Evolutionary conservation across 2,329 filamentous ascomycete species (phyloP).

Genomic region (Colletotrichum brevisporum): DNA sequence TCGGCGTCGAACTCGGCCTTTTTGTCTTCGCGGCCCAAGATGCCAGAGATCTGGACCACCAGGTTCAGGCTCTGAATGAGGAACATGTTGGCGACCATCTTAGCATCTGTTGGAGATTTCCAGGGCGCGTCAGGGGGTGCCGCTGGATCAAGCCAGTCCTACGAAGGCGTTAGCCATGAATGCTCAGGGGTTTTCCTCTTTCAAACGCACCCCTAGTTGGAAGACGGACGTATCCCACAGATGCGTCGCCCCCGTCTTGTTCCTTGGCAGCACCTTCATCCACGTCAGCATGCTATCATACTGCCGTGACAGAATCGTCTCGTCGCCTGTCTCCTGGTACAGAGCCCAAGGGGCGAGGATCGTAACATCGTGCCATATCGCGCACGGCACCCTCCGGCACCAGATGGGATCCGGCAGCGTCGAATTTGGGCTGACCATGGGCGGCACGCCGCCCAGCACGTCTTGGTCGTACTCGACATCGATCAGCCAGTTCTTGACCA

Average conservation of each 20-base stretch:
- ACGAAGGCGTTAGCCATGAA: too few relatives aligned
- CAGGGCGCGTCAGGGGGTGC: constrained; percentile 48
- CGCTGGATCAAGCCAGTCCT: constrained; percentile 51
- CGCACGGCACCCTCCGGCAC: constrained; percentile 40
- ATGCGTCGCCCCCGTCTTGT: constrained; percentile 10
- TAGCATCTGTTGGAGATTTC: constrained; percentile 46
- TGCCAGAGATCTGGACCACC: neutral
- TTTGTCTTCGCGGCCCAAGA: constrained; percentile 1
- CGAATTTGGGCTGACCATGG: constrained; percentile 49
- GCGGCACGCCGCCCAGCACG: constrained; percentile 51
- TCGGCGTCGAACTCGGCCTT: neutral
- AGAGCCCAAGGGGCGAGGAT: constrained; percentile 30
- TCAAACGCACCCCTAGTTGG: constrained; percentile 15
- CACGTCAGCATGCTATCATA: constrained; percentile 24
- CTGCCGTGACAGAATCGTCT: constrained; percentile 17
- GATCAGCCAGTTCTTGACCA: constrained; percentile 33
- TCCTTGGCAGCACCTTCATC: constrained; percentile 7
- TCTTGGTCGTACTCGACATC: constrained; percentile 43
- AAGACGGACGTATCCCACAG: constrained; percentile 20
- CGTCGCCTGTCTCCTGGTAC: constrained; percentile 25
- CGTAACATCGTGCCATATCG: constrained; percentile 37
- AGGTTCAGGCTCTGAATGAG: constrained; percentile 42
- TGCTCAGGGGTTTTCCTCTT: too few relatives aligned
- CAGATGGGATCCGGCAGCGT: constrained; percentile 35
- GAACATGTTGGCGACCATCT: constrained; percentile 50